A percentile compares a stretch with the other conserved stretches of the same genome.
Evolutionary conservation across 345 rosid species (phyloP).

Genomic region (Gossypium anomalum): DNA sequence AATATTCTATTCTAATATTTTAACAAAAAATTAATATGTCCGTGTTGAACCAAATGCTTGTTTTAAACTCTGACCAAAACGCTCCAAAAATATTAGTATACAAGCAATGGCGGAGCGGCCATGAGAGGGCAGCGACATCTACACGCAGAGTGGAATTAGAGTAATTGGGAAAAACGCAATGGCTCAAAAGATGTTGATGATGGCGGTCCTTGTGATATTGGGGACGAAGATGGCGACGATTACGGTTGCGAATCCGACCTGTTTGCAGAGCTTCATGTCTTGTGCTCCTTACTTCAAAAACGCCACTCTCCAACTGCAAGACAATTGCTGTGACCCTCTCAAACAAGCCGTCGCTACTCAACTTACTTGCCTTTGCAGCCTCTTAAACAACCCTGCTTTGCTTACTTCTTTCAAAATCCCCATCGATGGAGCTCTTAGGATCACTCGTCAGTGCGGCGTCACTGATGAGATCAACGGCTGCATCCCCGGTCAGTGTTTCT

Average conservation of each 20-base stretch:
- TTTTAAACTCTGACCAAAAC: too few relatives aligned
- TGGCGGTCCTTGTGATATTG: constrained; percentile 26
- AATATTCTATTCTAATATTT: too few relatives aligned
- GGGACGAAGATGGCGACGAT: background rate
- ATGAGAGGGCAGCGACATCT: background rate
- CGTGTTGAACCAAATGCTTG: too few relatives aligned
- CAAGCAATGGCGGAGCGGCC: background rate
- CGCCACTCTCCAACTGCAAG: constrained; percentile 34
- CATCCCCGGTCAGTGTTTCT: constrained; percentile 29
- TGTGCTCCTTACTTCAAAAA: constrained; percentile 31
- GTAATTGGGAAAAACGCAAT: background rate
- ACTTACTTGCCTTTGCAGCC: constrained; percentile 47
- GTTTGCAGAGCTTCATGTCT: constrained; percentile 41
- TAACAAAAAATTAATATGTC: too few relatives aligned
- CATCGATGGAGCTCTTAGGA: constrained; percentile 29
- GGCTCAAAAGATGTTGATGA: constrained; percentile 18
- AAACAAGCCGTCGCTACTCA: constrained; percentile 43
- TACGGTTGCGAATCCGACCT: constrained; percentile 36
- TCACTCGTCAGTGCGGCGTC: constrained; percentile 37
- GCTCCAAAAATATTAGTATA: background rate
- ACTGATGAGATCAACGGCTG: constrained; percentile 35
- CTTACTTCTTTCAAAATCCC: constrained; percentile 24
- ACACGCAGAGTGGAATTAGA: background rate
- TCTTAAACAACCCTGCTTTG: constrained; percentile 43
- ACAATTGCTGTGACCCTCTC: constrained; percentile 47